These are phyloP conservation scores for Hydrangea macrophylla DNA, from an alignment of 148 eudicot species.

Conservation along the genomic window DNA sequence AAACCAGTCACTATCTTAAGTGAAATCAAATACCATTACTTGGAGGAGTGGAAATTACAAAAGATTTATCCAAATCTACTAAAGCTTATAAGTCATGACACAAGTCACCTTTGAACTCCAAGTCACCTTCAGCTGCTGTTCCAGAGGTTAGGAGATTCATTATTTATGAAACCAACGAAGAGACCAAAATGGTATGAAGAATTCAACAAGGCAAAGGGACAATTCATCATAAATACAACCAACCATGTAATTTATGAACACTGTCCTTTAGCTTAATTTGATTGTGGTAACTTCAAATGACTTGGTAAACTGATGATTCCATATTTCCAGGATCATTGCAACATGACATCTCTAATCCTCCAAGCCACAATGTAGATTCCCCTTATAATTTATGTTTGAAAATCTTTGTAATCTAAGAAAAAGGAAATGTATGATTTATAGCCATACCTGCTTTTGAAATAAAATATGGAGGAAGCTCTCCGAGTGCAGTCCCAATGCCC, in stretches of 20 bases:
- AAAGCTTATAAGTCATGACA: neutral
- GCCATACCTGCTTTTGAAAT: slow-evolving; percentile 86
- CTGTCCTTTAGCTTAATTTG: neutral
- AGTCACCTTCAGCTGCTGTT: neutral
- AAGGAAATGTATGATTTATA: neutral
- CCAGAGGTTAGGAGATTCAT: neutral
- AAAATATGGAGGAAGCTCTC: slow-evolving; percentile 98
- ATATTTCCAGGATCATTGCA: neutral
- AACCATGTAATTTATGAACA: neutral
- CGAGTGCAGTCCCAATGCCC: slow-evolving; percentile 98
- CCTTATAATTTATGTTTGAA: neutral
- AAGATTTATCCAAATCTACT: neutral
- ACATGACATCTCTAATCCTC: neutral
- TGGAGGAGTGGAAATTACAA: neutral
- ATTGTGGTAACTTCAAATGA: neutral
- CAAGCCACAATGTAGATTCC: neutral
- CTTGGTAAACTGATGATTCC: neutral
- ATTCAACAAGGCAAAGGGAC: no score
- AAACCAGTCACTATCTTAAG: no score
- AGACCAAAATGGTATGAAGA: no score
- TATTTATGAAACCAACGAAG: neutral
- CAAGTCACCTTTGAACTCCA: neutral
- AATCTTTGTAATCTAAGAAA: neutral
- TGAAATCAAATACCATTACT: no score
- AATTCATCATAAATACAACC: no score